Evolutionary conservation across 805 yeast genomes (phyloP), one percentile per base, ranked within the genome.

Genomic region (Torulaspora maleeae): DNA sequence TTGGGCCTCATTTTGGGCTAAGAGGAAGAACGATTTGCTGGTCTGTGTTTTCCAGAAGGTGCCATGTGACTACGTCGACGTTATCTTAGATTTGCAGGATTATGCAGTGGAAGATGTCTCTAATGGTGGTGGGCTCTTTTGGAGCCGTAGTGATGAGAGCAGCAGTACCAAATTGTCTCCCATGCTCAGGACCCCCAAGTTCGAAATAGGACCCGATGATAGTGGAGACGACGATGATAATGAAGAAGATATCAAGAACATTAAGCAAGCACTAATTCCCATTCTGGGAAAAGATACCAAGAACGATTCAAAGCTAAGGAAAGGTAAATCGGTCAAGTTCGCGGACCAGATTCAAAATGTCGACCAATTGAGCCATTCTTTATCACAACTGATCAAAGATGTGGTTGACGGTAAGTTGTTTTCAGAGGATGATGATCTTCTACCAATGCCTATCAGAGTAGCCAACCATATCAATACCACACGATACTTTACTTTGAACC

Each of bases 1-100:
- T 0, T 82, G 95, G 85, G 89, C 95, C 9, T 85, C 95, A 0
- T 65, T 90, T 45, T 91, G 96, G 96, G 95, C 93, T 0, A 89
- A 89, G 56, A 71, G 79, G 47, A 80, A 82, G 53, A 82, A 82
- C 3, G 78, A 78, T 36, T 65, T 86, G 44, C 74, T 89, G 43
- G 83, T 88, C 40, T 82, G 93, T 69, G 87, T 87, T 70, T 82
- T 90, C 59, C 95, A 89, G 58, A 93, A 87, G 59, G 87, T 89
- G 24, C 86, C 80, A 2, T 79, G 83, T 58, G 80, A 76, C 56
- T 79, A 83, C n/a, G 71, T 80, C 45, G 86, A 82, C 57, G 63
- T 82, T 8, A 63, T 72, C 9, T 65, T 80, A 19, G 70, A 69
- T 34, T 25, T 59, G 20, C 53, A 57, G 11, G 61, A 58, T 43